Base-by-base conservation (phyloP, 805 yeast species). In the Zygosaccharomyces pseudorouxii region DNA sequence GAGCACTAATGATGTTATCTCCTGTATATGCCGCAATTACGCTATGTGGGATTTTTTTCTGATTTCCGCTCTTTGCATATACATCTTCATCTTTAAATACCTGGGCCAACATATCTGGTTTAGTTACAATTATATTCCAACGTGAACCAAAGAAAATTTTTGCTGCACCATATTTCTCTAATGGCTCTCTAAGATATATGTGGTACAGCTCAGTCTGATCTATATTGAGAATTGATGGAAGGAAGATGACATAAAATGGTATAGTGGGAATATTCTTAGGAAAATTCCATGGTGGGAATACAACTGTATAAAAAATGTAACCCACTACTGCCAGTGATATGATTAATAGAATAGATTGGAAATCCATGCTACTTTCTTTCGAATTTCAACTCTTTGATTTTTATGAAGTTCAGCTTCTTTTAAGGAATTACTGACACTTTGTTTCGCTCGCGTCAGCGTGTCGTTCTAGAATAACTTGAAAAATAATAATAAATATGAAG, bases 21-120 rank as follows among this genome's bases (percentile, higher is more conserved):
- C 85, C 85, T 1, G 83, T 77, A 51, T 80, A 80, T 3, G 71
- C 67, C 1, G 82, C 73, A 25, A 79, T 55, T 6, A 79, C 77
- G 5, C 82, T 71, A 48, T 76, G 68, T 0, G 84, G 83, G 16
- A 79, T 78, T 57, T 80, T 80, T 48, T 72, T 70, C 18, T 78
- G 81, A 48, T 80, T 80, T 0, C 85, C 85, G 56, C 82, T 77
- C 52, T 80, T 80, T 3, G 78, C 79, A 62, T 71, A 80, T 1
- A 71, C 61, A 16, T 72, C 67, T 48, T 79, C 82, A 45, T 78
- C 70, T 54, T 70, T 74, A 51, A 79, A 71, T 6, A 80, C 59
- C 46, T 75, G 75, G 5, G 63, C 59, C 51, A 80, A 61, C 45
- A 62, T 70, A 28, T 73, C 72, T 2, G 84, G 84, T 42, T 60